These are phyloP conservation scores for Sphagnum tenellum DNA, from an alignment of 225 moss, liverwort and hornwort genomes.

Conservation along the genomic window DNA sequence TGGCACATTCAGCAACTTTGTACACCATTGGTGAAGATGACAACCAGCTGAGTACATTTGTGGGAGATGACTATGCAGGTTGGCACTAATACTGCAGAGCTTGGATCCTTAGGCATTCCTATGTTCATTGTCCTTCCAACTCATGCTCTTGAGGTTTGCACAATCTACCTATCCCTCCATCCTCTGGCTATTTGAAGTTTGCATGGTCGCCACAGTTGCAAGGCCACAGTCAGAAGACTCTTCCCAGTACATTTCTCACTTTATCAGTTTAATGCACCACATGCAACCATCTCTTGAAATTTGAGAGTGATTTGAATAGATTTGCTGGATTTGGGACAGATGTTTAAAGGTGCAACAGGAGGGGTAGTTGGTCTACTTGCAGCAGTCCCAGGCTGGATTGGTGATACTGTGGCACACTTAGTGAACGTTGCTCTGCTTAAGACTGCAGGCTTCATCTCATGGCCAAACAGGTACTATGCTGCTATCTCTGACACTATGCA, in stretches of 20 bases:
- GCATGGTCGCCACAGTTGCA: too few relatives aligned
- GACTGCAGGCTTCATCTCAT: constrained; percentile 61
- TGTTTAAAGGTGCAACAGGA: constrained; percentile 73
- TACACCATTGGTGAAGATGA: too few relatives aligned
- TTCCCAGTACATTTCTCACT: too few relatives aligned
- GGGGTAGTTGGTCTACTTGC: constrained; percentile 60
- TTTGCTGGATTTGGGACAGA: constrained; percentile 13
- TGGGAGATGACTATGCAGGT: constrained; percentile 27
- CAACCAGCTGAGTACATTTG: too few relatives aligned
- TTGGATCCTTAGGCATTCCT: constrained; percentile 74
- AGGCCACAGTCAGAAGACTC: too few relatives aligned
- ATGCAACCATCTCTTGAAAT: too few relatives aligned
- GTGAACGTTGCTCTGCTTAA: constrained; percentile 59
- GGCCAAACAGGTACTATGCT: constrained; percentile 56
- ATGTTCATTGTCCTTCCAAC: constrained; percentile 85
- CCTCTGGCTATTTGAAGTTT: too few relatives aligned
- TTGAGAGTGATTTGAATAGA: too few relatives aligned
- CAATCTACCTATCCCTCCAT: too few relatives aligned
- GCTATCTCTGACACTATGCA: background rate
- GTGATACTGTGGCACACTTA: constrained; percentile 51
- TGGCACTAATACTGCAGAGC: constrained; percentile 88
- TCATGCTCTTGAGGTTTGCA: constrained; percentile 53
- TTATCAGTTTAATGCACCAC: too few relatives aligned
- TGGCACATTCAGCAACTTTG: too few relatives aligned
- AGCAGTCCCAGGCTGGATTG: constrained; percentile 52